These are phyloP conservation scores for Penicillium paneum DNA, from an alignment of 2,329 filamentous ascomycete species.

Conservation along the genomic window DNA sequence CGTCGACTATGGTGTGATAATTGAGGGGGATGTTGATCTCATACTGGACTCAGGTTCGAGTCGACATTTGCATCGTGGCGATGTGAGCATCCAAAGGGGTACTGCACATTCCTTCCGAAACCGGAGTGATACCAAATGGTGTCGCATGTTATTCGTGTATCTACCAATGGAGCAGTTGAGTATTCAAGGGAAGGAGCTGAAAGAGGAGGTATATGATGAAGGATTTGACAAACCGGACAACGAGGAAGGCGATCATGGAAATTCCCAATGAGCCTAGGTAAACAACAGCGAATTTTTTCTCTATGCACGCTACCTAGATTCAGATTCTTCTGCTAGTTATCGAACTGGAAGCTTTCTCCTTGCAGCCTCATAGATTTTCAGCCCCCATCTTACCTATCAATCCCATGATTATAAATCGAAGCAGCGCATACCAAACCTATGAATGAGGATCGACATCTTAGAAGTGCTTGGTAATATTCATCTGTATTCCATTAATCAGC, in stretches of 20 bases:
- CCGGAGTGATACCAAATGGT: slow-evolving; percentile 27
- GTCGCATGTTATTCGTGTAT: slow-evolving; percentile 33
- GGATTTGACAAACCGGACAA: slow-evolving; percentile 16
- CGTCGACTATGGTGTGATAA: slow-evolving; percentile 38
- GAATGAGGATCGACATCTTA: not conserved
- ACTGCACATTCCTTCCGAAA: slow-evolving; percentile 34
- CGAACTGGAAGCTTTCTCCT: not conserved
- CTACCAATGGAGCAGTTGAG: slow-evolving; percentile 28
- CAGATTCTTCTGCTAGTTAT: no score
- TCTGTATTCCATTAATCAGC: not conserved
- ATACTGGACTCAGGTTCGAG: slow-evolving; percentile 36
- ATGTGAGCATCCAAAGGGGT: slow-evolving; percentile 35
- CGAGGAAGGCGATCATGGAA: not conserved
- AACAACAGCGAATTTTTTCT: not conserved
- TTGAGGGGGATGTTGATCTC: slow-evolving; percentile 39
- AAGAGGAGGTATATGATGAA: slow-evolving; percentile 41
- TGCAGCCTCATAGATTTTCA: not conserved
- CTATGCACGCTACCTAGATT: not conserved
- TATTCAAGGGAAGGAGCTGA: slow-evolving; percentile 53
- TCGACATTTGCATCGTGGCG: slow-evolving; percentile 32
- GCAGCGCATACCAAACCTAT: no score
- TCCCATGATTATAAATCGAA: slow-evolving; percentile 8
- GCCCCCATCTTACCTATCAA: slow-evolving; percentile 10
- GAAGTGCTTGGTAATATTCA: not conserved
- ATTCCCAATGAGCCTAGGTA: not conserved